Conservation (phyloP, 2,329 filamentous ascomycete species). For the Metarhizium robertsii region DNA sequence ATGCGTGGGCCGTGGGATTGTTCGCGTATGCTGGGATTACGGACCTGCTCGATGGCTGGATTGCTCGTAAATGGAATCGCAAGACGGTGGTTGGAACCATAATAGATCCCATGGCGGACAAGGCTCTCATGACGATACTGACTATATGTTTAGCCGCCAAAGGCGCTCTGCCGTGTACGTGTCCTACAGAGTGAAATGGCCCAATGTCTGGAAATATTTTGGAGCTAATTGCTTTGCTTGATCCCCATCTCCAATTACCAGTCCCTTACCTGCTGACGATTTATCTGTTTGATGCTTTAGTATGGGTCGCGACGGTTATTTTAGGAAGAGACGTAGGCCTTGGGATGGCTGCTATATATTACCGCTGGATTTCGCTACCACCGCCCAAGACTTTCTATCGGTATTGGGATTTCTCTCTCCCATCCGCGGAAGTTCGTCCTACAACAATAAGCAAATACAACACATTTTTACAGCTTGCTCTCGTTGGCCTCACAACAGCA, state of each 20-base stretch:
- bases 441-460: conserved; percentile 86
- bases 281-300: conserved; percentile 27
- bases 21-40: conserved; percentile 89
- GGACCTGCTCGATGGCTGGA: conserved; percentile 88
- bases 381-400: conserved; percentile 84
- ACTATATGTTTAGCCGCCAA: conserved; percentile 79
- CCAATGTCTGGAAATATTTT: neutral
- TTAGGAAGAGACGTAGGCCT: conserved; percentile 80
- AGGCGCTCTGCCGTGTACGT: conserved; percentile 67
- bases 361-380: conserved; percentile 88
- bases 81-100: conserved; percentile 92
- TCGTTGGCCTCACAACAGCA: conserved; percentile 78
- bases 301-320: conserved; percentile 85
- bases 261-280: neutral
- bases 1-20: conserved; percentile 70
- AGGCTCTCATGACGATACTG: conserved; percentile 87
- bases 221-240: neutral
- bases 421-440: conserved; percentile 73
- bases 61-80: conserved; percentile 77
- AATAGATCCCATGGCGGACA: conserved; percentile 95
- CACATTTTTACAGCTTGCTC: conserved; percentile 78
- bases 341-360: conserved; percentile 82
- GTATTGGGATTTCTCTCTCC: conserved; percentile 97
- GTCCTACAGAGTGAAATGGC: neutral
- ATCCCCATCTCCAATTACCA: neutral